phyloP scores from a whole-genome alignment of 305 asterid species.

The Rubia occidens region DNA sequence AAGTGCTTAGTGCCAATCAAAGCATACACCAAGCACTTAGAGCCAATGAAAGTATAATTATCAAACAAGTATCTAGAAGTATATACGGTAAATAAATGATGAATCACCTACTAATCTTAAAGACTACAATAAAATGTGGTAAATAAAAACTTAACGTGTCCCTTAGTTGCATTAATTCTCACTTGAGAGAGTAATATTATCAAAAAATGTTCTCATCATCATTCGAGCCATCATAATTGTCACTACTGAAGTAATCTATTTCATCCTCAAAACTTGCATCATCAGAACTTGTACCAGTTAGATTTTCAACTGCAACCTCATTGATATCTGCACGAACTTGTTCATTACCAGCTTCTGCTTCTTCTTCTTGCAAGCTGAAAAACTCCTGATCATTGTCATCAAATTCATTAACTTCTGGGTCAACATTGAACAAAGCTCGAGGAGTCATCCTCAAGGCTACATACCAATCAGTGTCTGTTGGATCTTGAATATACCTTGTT shows the following conservation, averaged over 20 bases:
- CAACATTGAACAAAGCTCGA: not conserved
- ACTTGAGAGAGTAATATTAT: not conserved
- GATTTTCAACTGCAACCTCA: not conserved
- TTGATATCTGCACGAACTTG: not conserved
- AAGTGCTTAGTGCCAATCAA: too few species aligned
- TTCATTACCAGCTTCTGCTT: not conserved
- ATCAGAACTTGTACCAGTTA: not conserved
- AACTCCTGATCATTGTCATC: not conserved
- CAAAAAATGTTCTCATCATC: not conserved
- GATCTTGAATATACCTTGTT: not conserved
- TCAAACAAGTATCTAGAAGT: constrained; percentile 91
- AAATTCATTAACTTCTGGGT: not conserved
- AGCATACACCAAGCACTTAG: constrained; percentile 55
- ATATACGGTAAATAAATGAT: constrained; percentile 18
- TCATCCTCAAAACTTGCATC: not conserved
- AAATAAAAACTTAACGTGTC: not conserved
- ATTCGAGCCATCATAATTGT: not conserved
- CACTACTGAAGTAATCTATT: not conserved
- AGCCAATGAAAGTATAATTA: constrained; percentile 79
- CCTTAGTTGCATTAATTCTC: not conserved
- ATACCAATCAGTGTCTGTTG: not conserved
- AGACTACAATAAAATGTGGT: too few species aligned
- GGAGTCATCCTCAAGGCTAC: not conserved
- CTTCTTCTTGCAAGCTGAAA: not conserved
- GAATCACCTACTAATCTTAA: too few species aligned